Evolutionary conservation across 2,329 filamentous ascomycete genomes (phyloP), one percentile per base, ranked within the genome.

Genomic region (Colletotrichum sp.): DNA sequence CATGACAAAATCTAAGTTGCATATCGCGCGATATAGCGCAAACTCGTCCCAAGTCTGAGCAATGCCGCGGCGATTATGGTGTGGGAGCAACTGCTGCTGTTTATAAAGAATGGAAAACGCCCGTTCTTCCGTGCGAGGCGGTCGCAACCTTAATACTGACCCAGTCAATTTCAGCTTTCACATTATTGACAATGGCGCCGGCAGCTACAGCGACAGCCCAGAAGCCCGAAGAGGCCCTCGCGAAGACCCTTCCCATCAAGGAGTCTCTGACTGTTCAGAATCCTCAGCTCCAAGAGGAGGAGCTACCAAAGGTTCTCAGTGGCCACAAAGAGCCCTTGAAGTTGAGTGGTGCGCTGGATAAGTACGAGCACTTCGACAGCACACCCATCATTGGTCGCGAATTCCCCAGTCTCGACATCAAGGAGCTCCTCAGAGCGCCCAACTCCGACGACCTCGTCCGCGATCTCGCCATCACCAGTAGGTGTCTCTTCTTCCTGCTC

Each of bases 401-500:
- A 78, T 93, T 87, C 75, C 84, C 87, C n/a, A 86, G 85, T 16
- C 86, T 89, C 38, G 88, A 92, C 75, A 84, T 93, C 1, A 87
- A 87, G 8, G 91, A 94, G 38, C 88, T 89, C 77, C 84, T 94
- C 8, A 84, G 90, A 33, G 89, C 90, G 0, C 85, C 89, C 0
- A 91, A 93, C 78, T 86, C 90, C 0, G 91, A 94, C 66, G 89
- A 91, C 58, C 83, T 93, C 24, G 80, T 94, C 29, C 87, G 90
- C 1, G 93, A 94, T 77, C 84, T 95, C 0, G 93, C 91, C 43
- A 91, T 94, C 74, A 93, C 90, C 2, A 89, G 91, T 93, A 83
- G 76, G 85, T 24, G 6, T 12, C 5, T 3, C 21, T 47, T 24
- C 13, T 34, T 8, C 3, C 18, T 18, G 3, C 3, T 18, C 15